Base-by-base conservation (phyloP, 108 stramenopile genomes). In the Skeletonema marinoi region DNA sequence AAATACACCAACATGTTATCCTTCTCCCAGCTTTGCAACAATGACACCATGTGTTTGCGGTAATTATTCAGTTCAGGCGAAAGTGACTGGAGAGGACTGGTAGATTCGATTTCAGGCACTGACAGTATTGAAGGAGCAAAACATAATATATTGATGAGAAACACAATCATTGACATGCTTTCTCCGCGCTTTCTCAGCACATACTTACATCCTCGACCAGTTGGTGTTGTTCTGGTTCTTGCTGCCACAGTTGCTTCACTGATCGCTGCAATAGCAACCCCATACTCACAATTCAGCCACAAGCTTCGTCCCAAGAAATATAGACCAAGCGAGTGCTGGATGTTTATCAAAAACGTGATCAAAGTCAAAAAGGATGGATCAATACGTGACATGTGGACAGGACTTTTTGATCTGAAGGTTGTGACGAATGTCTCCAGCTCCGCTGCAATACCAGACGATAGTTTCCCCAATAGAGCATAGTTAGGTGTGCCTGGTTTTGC, bases 1-100 rank as follows among this genome's bases (percentile, higher is more conserved):
- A 96, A 96, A 70, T 89, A 96, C 2, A 96, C 86, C 50, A 80
- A 63, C 13, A 84, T 86, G 68, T 93, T 93, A 70, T 96, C 96
- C 62, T 85, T 90, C 80, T 95, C 92, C 92, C 92, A 96, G 35
- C 69, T 71, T 3, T 71, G 73, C 60, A 93, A 56, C 51, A 96
- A 31, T 6, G 46, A 25, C 16, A 56, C 50, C 83, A 93, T 81
- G 70, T 96, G 96, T n/a, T 66, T 59, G 31, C 91, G 86, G 31
- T 95, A 83, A 41, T 90, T 87, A 42, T 77, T 78, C 67, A 96
- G 63, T 65, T 96, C 96, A 6, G 77, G 65, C 32, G 81, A 58
- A 65, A 96, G 50, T 10, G 89, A 74, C 61, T 78, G 66, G 17
- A 95, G 67, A 11, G 88, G 71, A 21, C 85, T 79, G 29, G 70